These are phyloP conservation scores for Sesbania bispinosa DNA, from an alignment of 306 rosid genomes.

Conservation along the genomic window DNA sequence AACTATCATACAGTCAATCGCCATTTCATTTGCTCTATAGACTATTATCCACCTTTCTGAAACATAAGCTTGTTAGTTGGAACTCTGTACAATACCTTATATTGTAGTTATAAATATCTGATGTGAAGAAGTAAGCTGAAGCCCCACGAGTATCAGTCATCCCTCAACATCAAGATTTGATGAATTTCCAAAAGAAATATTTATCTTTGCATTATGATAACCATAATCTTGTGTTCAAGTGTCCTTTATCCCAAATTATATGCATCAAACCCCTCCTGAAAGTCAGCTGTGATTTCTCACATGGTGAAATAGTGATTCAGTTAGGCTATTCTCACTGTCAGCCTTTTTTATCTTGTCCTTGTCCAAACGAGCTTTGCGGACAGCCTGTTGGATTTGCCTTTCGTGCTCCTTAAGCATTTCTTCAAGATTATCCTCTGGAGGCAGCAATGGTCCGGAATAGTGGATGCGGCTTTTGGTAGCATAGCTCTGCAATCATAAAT, in stretches of 20 bases:
- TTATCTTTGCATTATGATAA: not conserved
- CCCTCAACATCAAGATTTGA: not conserved
- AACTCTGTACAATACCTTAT: constrained; percentile 27
- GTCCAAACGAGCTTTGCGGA: constrained; percentile 68
- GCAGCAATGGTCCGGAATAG: constrained; percentile 70
- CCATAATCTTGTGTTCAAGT: constrained; percentile 16
- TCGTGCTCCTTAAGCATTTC: constrained; percentile 82
- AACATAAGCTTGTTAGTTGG: constrained; percentile 21
- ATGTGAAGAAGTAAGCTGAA: not conserved
- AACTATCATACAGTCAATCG: constrained; percentile 17
- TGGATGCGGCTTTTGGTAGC: constrained; percentile 46
- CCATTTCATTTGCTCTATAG: constrained; percentile 3
- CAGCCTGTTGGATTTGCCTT: constrained; percentile 66
- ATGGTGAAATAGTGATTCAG: constrained; percentile 48
- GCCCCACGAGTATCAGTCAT: constrained; percentile 25
- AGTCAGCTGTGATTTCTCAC: constrained; percentile 35
- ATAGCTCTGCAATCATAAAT: constrained; percentile 38
- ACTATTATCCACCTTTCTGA: constrained; percentile 19
- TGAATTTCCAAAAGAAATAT: not conserved
- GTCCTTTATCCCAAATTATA: constrained; percentile 18
- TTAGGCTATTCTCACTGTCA: constrained; percentile 37
- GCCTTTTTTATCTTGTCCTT: constrained; percentile 47
- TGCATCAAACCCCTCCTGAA: constrained; percentile 14
- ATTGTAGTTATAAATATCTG: constrained; percentile 16
- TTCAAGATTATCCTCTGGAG: constrained; percentile 60